Base-by-base conservation (phyloP, 2,329 filamentous ascomycete species). In the Chalaropsis ovoidea region DNA sequence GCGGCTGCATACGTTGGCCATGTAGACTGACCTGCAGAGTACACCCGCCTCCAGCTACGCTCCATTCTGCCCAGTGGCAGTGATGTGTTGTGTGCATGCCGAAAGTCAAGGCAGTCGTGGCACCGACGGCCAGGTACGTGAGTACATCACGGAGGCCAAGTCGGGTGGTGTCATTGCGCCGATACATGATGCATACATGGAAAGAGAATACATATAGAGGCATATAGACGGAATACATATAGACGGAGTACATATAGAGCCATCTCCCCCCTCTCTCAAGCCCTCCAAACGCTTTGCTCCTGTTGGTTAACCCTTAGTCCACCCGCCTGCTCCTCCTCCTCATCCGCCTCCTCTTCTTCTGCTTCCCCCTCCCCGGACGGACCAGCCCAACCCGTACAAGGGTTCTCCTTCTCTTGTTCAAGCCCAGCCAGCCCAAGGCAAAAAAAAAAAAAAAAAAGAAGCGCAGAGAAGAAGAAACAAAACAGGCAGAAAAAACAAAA, bases 401-500 rank as follows among this genome's bases (percentile, higher is more conserved):
- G 54, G 27, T 10, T 35, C 3, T 35, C 10, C 11, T 35, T 39
- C 13, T 58, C 35, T 31, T 6, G 52, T 31, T 56, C 22, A 24
- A 17, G 5, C 52, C 27, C 52, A 54, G 45, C 43, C 24, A 52
- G 31, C 6, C 6, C 31, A 31, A 31, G 31, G 31, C 31, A 31
- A 31, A 31, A 31, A 31, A 31, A 6, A 31, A 31, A n/a, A n/a
- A n/a, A n/a, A n/a, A n/a, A 19, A 19, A 19, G 39, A 39, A 19
- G 13, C 19, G 11, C 24, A 42, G 19, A 15, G 35, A 41, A 61
- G 31, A 22, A 61, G 31, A 63, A 22, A 63, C 41, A 63, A 45
- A 41, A 63, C n/a, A 58, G n/a, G 19, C 15, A 17, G 42, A 54
- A 64, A 56, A 56, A 31, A 45, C 19, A 49, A 43, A 63, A 56